These are phyloP conservation scores for Pestalotiopsis sp. DNA, from an alignment of 2,329 filamentous ascomycete species.

Conservation along the genomic window DNA sequence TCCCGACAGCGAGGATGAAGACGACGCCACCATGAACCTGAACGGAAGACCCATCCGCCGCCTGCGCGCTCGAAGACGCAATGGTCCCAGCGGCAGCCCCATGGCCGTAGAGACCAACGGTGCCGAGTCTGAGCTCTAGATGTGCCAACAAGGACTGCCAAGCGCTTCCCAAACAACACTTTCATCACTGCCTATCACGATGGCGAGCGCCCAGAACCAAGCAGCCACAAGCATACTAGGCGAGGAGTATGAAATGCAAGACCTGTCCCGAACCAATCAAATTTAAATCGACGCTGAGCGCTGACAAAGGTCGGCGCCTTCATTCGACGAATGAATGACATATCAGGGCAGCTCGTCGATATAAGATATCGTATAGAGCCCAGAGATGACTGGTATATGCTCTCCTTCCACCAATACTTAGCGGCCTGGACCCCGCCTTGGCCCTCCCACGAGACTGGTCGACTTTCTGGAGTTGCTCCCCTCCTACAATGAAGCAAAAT, in stretches of 20 bases:
- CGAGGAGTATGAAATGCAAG: background rate
- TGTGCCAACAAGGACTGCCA: constrained; percentile 9
- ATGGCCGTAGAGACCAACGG: constrained; percentile 61
- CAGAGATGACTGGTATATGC: background rate
- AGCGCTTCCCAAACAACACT: background rate
- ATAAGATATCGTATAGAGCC: background rate
- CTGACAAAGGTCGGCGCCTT: background rate
- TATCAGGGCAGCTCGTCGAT: background rate
- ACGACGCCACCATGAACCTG: constrained; percentile 52
- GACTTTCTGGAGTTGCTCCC: background rate
- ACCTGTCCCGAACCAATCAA: background rate
- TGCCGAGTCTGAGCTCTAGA: constrained; percentile 57
- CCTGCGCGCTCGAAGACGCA: constrained; percentile 45
- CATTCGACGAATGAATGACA: background rate
- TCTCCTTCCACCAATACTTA: background rate
- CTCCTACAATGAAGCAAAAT: background rate
- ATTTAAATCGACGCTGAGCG: background rate
- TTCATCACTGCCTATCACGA: background rate
- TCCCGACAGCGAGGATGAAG: constrained; percentile 58
- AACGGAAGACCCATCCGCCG: constrained; percentile 44
- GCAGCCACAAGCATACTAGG: background rate
- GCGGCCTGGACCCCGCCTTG: background rate
- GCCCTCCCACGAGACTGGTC: background rate
- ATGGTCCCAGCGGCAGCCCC: constrained; percentile 58
- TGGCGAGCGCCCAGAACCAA: background rate